Percentiles rank a stretch among this genome's conserved stretches.
Conservation (phyloP, 129 eudicot species). For the Scalesia atractyloides region DNA sequence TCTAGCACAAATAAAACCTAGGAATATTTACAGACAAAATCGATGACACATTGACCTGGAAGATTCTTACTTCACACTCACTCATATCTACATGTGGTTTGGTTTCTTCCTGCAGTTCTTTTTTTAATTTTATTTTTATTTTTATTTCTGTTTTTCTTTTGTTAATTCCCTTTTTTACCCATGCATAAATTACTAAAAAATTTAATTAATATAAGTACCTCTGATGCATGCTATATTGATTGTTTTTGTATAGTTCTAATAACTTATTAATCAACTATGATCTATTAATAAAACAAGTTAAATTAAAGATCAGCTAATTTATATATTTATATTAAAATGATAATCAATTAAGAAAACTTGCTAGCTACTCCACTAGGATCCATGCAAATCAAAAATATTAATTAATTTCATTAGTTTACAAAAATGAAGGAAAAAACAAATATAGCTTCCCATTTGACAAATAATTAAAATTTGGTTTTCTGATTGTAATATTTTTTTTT, state of each 20-base stretch:
- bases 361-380: conserved; percentile 15
- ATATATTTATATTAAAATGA: background rate
- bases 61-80: conserved; percentile 14
- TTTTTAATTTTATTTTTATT: no score
- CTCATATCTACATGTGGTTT: conserved; percentile 5
- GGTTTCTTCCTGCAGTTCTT: background rate
- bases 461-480: background rate
- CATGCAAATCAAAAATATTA: conserved; percentile 17
- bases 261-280: no score
- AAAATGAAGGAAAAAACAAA: background rate
- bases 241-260: no score
- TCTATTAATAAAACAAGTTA: no score
- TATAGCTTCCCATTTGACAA: background rate
- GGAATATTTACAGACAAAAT: background rate
- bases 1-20: conserved; percentile 4
- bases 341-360: conserved; percentile 18
- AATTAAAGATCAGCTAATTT: background rate
- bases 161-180: background rate
- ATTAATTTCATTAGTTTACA: conserved; percentile 12
- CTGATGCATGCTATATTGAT: no score
- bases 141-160: background rate
- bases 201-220: no score
- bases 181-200: background rate
- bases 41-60: conserved; percentile 12
- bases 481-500: no score